Evolutionary conservation across 345 rosid species (phyloP).

Genomic region (Toxicodendron radicans): DNA sequence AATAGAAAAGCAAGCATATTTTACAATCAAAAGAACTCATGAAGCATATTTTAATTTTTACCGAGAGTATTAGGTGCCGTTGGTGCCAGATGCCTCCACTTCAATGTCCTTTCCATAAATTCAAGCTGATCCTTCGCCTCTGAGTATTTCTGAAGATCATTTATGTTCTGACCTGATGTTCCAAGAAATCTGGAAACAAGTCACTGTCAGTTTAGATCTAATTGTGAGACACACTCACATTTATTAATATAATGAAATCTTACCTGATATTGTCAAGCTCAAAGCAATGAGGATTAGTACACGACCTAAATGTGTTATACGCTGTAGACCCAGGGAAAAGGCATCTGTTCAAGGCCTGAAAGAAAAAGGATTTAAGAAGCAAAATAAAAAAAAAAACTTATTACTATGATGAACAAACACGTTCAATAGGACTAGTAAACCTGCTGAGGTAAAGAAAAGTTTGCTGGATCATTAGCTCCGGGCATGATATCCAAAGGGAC

Average conservation of each 20-base stretch:
- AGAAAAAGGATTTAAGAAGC: conserved; percentile 22
- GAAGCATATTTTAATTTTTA: conserved; percentile 19
- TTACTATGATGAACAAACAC: background rate
- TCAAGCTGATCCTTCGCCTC: conserved; percentile 81
- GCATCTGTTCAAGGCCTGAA: conserved; percentile 87
- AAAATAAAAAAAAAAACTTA: conserved; percentile 7
- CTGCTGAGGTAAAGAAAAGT: conserved; percentile 93
- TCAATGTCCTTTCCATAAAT: conserved; percentile 85
- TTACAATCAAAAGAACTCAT: background rate
- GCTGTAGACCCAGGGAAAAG: conserved; percentile 88
- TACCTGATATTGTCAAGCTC: conserved; percentile 85
- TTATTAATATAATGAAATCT: conserved; percentile 8
- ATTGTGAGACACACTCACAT: background rate
- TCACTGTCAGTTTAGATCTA: conserved; percentile 13
- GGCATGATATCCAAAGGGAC: conserved; percentile 94
- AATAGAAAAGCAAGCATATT: conserved; percentile 7
- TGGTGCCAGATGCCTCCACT: conserved; percentile 98
- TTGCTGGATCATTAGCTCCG: conserved; percentile 90
- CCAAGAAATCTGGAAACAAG: conserved; percentile 78
- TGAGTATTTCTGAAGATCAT: conserved; percentile 88
- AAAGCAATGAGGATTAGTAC: conserved; percentile 95
- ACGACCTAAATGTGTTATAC: conserved; percentile 85
- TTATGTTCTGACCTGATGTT: conserved; percentile 98
- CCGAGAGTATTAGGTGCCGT: conserved; percentile 98
- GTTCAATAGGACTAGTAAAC: conserved; percentile 33